Base-by-base conservation (phyloP, 2,329 filamentous ascomycete genomes). In the Neonectria coccinea region DNA sequence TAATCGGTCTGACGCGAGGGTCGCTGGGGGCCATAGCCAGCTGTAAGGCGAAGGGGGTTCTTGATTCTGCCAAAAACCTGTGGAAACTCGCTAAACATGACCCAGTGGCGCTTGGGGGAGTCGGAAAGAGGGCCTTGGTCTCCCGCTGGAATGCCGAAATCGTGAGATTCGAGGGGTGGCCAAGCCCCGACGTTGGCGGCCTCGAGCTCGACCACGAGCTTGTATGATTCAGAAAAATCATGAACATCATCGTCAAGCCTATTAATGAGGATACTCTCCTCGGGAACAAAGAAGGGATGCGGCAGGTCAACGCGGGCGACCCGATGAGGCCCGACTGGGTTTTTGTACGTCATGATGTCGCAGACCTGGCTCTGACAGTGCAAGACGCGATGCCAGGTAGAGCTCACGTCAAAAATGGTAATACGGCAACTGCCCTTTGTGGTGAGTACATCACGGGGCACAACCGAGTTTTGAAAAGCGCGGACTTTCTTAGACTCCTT, bases 321-420 rank as follows among this genome's bases (percentile, higher is more conserved):
- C 31, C 78, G 80, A 48, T 82, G 79, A 54, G 80, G 79, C 29
- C 80, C 82, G 55, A 81, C 78, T 2, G 82, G 77, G 41, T 84
- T 84, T 67, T 83, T 82, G 70, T 82, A 84, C 3, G 85, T 78
- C 56, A 80, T 83, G 65, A 89, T 77, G 47, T 82, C 81, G 76
- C 86, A 88, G 9, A 83, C 75, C 70, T 88, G 85, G 65, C 82
- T 86, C 70, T 86, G 82, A 67, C 85, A 85, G 70, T 86, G 81
- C 62, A 88, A 74, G 7, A 86, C 77, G 56, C 81, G 78, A 29
- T 78, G 72, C 64, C 78, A 76, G 52, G 76, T 79, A 18, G 73
- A 73, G 56, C 73, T 76, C 53, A 73, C 66, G 62, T 80, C 79
- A 31, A 71, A 76, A 59, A 81, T 74, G 31, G 78, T 80, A 64